Conservation (phyloP, 805 yeast genomes). For the Zygotorulaspora florentina region DNA sequence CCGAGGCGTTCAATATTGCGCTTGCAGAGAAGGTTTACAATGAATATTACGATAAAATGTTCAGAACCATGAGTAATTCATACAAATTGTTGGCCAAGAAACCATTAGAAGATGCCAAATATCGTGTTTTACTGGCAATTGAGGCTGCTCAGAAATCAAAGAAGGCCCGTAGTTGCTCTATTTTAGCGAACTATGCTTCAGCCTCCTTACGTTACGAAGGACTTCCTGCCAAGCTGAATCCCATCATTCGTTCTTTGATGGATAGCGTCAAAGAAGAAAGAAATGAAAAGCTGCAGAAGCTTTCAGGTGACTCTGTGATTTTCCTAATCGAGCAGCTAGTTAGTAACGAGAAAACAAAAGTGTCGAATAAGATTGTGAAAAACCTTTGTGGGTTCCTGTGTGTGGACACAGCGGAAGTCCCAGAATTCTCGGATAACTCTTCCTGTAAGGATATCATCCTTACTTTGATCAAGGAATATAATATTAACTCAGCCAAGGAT, state of each 20-base stretch:
- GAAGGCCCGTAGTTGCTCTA: slow-evolving; percentile 49
- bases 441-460: slow-evolving; percentile 52
- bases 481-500: slow-evolving; percentile 56
- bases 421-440: slow-evolving; percentile 74
- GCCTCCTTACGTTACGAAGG: slow-evolving; percentile 58
- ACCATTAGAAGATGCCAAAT: slow-evolving; percentile 73
- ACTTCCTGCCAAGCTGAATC: slow-evolving; percentile 84
- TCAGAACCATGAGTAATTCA: slow-evolving; percentile 59
- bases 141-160: slow-evolving; percentile 59
- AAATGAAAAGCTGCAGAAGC: slow-evolving; percentile 56
- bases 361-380: slow-evolving; percentile 83
- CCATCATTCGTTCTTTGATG: slow-evolving; percentile 85
- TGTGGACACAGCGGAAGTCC: slow-evolving; percentile 94
- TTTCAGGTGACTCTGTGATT: slow-evolving; percentile 69
- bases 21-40: slow-evolving; percentile 67
- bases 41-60: slow-evolving; percentile 62
- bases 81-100: slow-evolving; percentile 66
- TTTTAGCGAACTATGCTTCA: slow-evolving; percentile 73
- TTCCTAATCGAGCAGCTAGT: slow-evolving; percentile 58
- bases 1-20: slow-evolving; percentile 81
- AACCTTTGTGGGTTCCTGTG: slow-evolving; percentile 90
- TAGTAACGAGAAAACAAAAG: slow-evolving; percentile 55
- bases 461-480: slow-evolving; percentile 77
- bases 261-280: slow-evolving; percentile 82
- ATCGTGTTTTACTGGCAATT: slow-evolving; percentile 61